Percentiles rank a stretch among this genome's conserved stretches.
These are phyloP conservation scores for Cadophora malorum DNA, from an alignment of 2,329 filamentous ascomycete genomes.

Conservation along the genomic window DNA sequence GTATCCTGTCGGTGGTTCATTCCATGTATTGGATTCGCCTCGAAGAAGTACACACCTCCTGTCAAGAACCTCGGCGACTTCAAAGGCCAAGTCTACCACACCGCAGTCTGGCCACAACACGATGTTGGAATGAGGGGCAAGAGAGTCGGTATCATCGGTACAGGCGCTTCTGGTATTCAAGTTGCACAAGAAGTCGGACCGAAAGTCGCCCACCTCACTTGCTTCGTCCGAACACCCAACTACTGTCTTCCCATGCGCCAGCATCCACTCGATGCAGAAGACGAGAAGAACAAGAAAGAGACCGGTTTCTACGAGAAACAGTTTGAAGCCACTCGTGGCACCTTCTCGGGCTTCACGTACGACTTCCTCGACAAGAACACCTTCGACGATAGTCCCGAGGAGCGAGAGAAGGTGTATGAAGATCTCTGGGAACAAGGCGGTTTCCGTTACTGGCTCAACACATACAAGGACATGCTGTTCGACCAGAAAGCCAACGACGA, in stretches of 20 bases:
- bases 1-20: slow-evolving; percentile 38
- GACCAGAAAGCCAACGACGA: slow-evolving; percentile 52
- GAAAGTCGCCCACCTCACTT: slow-evolving; percentile 49
- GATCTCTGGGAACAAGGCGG: slow-evolving; percentile 54
- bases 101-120: slow-evolving; percentile 39
- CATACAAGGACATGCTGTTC: slow-evolving; percentile 54
- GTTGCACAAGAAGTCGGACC: slow-evolving; percentile 42
- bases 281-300: slow-evolving; percentile 52
- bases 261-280: slow-evolving; percentile 46
- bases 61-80: slow-evolving; percentile 39
- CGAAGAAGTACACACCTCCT: slow-evolving; percentile 37
- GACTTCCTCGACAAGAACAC: slow-evolving; percentile 54
- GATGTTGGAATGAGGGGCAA: slow-evolving; percentile 57
- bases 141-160: slow-evolving; percentile 62
- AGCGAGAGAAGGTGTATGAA: slow-evolving; percentile 53
- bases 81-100: slow-evolving; percentile 40
- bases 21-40: slow-evolving; percentile 39
- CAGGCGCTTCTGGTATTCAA: slow-evolving; percentile 41
- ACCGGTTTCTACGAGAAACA: slow-evolving; percentile 49
- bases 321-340: slow-evolving; percentile 53
- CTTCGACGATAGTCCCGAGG: slow-evolving; percentile 50
- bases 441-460: slow-evolving; percentile 53
- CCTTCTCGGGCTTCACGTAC: slow-evolving; percentile 59
- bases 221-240: slow-evolving; percentile 66
- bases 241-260: slow-evolving; percentile 64